Evolutionary conservation across 169 alveolate species (phyloP).

Genomic region (Plasmodium adleri): DNA sequence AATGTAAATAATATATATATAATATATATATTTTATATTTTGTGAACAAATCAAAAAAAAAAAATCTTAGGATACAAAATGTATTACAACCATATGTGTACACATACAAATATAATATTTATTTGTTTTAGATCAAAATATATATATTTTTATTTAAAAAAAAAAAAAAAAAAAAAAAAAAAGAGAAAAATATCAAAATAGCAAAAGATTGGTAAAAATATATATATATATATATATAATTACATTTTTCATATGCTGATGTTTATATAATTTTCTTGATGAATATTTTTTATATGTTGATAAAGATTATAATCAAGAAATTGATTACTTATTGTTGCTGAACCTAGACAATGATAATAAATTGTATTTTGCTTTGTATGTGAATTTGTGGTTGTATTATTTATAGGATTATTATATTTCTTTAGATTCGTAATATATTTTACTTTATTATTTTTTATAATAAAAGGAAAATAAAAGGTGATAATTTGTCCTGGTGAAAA

Average conservation of each 20-base stretch:
- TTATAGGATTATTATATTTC: background rate
- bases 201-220: too few species aligned
- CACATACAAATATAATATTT: too few species aligned
- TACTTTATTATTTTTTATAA: conserved; percentile 15
- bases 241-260: too few species aligned
- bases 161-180: too few species aligned
- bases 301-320: conserved; percentile 19
- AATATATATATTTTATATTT: too few species aligned
- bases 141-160: too few species aligned
- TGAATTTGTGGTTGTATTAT: background rate
- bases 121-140: too few species aligned
- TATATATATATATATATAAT: too few species aligned
- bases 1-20: too few species aligned
- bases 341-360: conserved; percentile 56
- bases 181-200: background rate
- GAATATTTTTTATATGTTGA: conserved; percentile 17
- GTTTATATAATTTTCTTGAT: background rate
- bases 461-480: conserved; percentile 60
- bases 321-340: conserved; percentile 41
- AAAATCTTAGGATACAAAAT: too few species aligned
- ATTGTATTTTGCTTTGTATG: background rate
- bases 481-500: conserved; percentile 72
- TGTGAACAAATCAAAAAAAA: too few species aligned
- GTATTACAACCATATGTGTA: too few species aligned
- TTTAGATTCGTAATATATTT: conserved; percentile 17